phyloP scores from a whole-genome alignment of 208 protist species.

The Crithidia mellificae region DNA sequence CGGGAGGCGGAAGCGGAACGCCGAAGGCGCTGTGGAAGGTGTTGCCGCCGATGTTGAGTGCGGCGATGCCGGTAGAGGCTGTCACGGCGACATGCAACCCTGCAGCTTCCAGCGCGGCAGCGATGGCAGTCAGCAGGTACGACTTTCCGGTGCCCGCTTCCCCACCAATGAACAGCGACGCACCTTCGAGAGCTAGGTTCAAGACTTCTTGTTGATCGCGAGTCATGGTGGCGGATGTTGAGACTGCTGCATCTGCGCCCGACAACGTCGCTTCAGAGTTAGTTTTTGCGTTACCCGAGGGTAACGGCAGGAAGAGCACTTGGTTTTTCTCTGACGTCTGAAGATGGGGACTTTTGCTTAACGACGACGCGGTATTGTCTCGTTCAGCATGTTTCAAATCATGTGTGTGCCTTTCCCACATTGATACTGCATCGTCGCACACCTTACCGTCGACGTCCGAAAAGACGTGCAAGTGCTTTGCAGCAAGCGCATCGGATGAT shows the following conservation, averaged over 20 bases:
- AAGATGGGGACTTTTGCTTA: no score
- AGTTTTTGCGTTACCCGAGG: neutral
- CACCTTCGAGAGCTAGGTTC: constrained; percentile 37
- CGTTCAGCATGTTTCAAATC: no score
- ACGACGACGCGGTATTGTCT: no score
- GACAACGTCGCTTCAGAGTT: no score
- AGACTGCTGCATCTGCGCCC: neutral
- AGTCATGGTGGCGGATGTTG: neutral
- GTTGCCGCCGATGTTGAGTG: constrained; percentile 81
- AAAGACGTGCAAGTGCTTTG: no score
- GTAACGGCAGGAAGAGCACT: no score
- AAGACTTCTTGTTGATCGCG: constrained; percentile 18
- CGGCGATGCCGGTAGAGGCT: constrained; percentile 85
- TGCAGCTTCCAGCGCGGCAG: constrained; percentile 30
- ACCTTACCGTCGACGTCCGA: no score
- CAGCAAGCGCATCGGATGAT: no score
- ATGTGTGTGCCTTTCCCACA: no score
- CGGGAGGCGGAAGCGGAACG: constrained; percentile 41
- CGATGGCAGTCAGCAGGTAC: constrained; percentile 70
- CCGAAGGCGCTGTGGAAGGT: constrained; percentile 89
- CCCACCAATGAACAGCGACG: constrained; percentile 85
- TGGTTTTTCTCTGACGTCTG: no score
- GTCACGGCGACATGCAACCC: constrained; percentile 62
- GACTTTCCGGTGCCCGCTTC: constrained; percentile 91
- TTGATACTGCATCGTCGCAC: no score